Base-by-base conservation (phyloP, 2,329 filamentous ascomycete species). In the Cylindrodendrum hubeiense region DNA sequence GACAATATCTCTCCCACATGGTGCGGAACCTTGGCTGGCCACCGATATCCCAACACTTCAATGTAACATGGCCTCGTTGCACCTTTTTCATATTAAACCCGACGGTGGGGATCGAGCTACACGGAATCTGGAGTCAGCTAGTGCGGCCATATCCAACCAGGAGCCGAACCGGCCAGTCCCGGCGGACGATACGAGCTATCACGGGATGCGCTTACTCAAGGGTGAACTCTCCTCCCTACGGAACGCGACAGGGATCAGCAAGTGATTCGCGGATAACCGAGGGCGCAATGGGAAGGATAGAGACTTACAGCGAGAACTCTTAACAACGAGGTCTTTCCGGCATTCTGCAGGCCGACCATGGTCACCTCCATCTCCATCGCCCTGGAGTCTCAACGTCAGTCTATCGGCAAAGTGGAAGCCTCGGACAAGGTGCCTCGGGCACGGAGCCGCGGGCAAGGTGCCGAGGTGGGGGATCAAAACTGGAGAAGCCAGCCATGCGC, bases 1-100 rank as follows among this genome's bases (percentile, higher is more conserved):
- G 93, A 82, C 96, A 98, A 81, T 99, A 99, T 77, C 96, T 88
- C 85, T 99, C 96, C 96, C 96, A 99, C 96, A 99, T 99, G 73
- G 93, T 93, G 77, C 96, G 93, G 84, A 98, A 99, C 71, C 95
- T 90, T 74, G 96, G 95, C 83, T 99, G 96, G 58, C 96, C 96
- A 74, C 96, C 96, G 70, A 99, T 90, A 84, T 99, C 96, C 96
- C 96, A 99, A 82, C 96, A 99, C 83, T 98, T 98, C 76, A 99
- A 87, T 74, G 96, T 97, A 79, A 99, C 96, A 88, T 98, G 95
- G 74, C 96, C 96, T 78, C 96, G 95, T 83, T 98, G 95, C 75
- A 99, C 94, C 73, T 93, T 91, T 87, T 98, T 98, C 90, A 98
- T 97, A 82, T 98, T 99, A 86, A 98, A 98, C 71, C 96, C 96